Conservation (phyloP, 2,329 filamentous ascomycete species). For the Fusarium equiseti region DNA sequence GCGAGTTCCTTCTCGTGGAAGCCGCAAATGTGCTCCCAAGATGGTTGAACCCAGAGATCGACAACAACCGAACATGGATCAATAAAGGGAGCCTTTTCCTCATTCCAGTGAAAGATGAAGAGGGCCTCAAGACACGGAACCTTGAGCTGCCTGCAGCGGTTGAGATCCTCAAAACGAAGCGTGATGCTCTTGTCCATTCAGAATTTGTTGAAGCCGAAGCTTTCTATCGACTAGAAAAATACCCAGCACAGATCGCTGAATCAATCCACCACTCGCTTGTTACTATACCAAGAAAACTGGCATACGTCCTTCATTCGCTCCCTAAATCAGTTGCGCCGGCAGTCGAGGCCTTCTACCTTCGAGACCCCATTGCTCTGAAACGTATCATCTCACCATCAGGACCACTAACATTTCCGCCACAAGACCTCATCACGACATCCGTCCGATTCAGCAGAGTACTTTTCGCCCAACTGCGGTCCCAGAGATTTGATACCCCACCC, state of each 20-base stretch:
- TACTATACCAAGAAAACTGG: slow-evolving; percentile 83
- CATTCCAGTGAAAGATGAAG: slow-evolving; percentile 67
- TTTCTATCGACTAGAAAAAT: slow-evolving; percentile 88
- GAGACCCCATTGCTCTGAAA: slow-evolving; percentile 82
- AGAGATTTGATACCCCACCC: slow-evolving; percentile 78
- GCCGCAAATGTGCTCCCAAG: slow-evolving; percentile 87
- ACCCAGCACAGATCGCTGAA: slow-evolving; percentile 78
- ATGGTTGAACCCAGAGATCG: slow-evolving; percentile 93
- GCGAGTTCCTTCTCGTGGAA: slow-evolving; percentile 95
- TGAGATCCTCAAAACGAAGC: slow-evolving; percentile 66
- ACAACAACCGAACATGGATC: slow-evolving; percentile 91
- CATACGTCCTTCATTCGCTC: slow-evolving; percentile 79
- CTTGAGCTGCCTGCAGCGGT: slow-evolving; percentile 76
- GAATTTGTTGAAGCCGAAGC: slow-evolving; percentile 85
- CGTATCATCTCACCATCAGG: slow-evolving; percentile 69
- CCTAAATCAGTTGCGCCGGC: slow-evolving; percentile 84
- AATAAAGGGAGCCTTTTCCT: slow-evolving; percentile 80
- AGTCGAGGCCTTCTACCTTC: slow-evolving; percentile 91
- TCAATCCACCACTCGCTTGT: slow-evolving; percentile 82
- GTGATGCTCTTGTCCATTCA: slow-evolving; percentile 75
- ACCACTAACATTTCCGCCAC: slow-evolving; percentile 75
- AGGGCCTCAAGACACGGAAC: slow-evolving; percentile 50
- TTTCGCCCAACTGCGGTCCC: slow-evolving; percentile 90
- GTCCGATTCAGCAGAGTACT: slow-evolving; percentile 88
- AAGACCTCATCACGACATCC: slow-evolving; percentile 83